A percentile compares a stretch with the other conserved stretches of the same genome.
Conservation (phyloP, 441 rosid genomes). For the Corymbia calophylla region DNA sequence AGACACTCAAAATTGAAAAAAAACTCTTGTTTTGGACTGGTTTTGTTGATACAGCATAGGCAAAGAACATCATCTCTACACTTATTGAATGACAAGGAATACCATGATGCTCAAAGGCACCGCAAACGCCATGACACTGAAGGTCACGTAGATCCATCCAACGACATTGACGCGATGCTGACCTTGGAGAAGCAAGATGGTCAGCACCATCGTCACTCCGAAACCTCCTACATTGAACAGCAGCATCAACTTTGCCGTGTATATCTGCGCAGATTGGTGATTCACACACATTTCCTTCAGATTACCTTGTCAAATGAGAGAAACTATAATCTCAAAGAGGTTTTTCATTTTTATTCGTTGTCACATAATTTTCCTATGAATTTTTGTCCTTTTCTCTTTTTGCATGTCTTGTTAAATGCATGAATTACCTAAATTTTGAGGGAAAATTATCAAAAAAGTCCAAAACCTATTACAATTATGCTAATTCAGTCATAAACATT, state of each 20-base stretch:
- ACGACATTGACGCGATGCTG: slow-evolving; percentile 22
- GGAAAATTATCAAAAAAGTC: no score
- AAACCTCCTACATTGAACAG: slow-evolving; percentile 34
- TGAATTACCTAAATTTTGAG: background rate
- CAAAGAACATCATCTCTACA: background rate
- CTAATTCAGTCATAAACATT: accelerated
- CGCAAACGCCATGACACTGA: slow-evolving; percentile 49
- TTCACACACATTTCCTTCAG: background rate
- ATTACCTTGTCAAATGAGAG: background rate
- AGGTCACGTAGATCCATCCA: slow-evolving; percentile 66
- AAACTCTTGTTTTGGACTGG: background rate
- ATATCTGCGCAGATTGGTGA: slow-evolving; percentile 18
- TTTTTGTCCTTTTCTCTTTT: background rate
- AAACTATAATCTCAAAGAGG: accelerated
- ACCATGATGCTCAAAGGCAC: slow-evolving; percentile 69
- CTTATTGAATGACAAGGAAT: background rate
- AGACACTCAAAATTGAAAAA: background rate
- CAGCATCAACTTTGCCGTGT: slow-evolving; percentile 35
- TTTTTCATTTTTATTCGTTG: accelerated
- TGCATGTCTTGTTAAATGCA: background rate
- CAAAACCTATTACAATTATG: accelerated
- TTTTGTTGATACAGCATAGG: accelerated
- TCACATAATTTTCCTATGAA: background rate
- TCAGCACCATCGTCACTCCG: slow-evolving; percentile 21
- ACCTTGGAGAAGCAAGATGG: slow-evolving; percentile 18